These are phyloP conservation scores for Penicillium carneum DNA, from an alignment of 2,329 filamentous ascomycete genomes.

Conservation along the genomic window DNA sequence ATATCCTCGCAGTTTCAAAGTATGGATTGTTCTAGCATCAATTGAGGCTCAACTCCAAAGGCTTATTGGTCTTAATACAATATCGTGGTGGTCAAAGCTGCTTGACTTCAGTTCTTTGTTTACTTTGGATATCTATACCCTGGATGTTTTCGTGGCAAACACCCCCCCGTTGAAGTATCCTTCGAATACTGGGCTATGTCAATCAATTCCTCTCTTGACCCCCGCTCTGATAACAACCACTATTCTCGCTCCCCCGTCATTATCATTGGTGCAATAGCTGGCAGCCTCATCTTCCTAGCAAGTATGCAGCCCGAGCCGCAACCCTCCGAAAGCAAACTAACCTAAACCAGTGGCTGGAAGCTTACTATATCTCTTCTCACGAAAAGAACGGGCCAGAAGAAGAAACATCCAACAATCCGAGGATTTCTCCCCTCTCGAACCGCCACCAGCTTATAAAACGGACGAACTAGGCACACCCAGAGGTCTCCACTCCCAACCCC, in stretches of 20 bases:
- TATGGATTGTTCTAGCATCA: background rate
- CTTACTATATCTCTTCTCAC: conserved; percentile 33
- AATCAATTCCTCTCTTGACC: background rate
- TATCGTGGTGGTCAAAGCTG: background rate
- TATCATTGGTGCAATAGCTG: conserved; percentile 15
- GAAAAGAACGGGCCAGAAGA: conserved; percentile 36
- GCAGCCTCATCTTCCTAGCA: conserved; percentile 17
- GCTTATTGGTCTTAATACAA: background rate
- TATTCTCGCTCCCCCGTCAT: conserved; percentile 14
- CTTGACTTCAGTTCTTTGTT: background rate
- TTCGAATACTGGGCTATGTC: conserved; percentile 9
- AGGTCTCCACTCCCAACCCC: conserved; percentile 31
- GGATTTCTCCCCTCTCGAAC: conserved; percentile 15
- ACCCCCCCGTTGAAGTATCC: background rate
- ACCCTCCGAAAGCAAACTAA: conserved; percentile 19
- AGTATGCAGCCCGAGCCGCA: conserved; percentile 21
- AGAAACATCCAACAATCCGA: conserved; percentile 26
- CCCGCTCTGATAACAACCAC: conserved; percentile 2
- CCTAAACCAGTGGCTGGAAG: conserved; percentile 29
- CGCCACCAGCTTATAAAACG: conserved; percentile 32
- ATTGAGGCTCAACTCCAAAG: background rate
- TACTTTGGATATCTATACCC: background rate
- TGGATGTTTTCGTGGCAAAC: background rate
- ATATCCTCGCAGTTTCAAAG: conserved; percentile 13
- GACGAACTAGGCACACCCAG: conserved; percentile 18